Evolutionary conservation across 2,329 filamentous ascomycete genomes (phyloP), one percentile per base, ranked within the genome.

Genomic region (Neonectria magnoliae): DNA sequence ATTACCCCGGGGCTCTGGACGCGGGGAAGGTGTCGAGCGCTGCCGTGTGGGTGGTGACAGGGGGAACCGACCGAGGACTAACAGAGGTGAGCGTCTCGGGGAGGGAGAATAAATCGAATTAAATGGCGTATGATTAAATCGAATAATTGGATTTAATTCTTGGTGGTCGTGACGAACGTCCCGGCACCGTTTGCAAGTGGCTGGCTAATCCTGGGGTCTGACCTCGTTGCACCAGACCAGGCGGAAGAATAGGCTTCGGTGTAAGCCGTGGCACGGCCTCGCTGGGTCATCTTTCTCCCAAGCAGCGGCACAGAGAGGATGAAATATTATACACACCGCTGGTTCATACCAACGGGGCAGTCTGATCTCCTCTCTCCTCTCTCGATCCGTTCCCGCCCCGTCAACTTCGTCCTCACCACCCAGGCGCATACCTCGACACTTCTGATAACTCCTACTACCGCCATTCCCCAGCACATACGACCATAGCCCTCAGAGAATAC

Each of bases 401-500:
- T 25, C 27, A 16, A 4, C 22, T 22, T 2, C 22, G 22, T 25
- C 25, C 6, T 25, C 25, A 25, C 25, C 25, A 25, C 25, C 25
- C 4, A 25, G 25, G 25, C 25, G 6, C 25, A 6, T 25, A 5
- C 25, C 25, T 5, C 25, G 25, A 25, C 25, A 25, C 25, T 25
- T 29, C 16, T 13, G n/a, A 42, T 56, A 45, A 16, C 41, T 25
- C 20, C 13, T 27, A 22, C 50, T n/a, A 5, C 18, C 44, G 29
- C 31, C 11, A 16, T 33, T 9, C 11, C 44, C 33, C n/a, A 36
- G 36, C 50, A 63, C 60, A 63, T 63, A 63, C 60, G 56, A 63
- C 56, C 56, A 54, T 50, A 55, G 56, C 56, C 60, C 58, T 63
- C 16, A 54, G 60, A 54, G 27, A 63, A 50, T 57, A 53, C 60